Evolutionary conservation across 2,329 filamentous ascomycete species (phyloP).

Genomic region (Nothopassalora personata): DNA sequence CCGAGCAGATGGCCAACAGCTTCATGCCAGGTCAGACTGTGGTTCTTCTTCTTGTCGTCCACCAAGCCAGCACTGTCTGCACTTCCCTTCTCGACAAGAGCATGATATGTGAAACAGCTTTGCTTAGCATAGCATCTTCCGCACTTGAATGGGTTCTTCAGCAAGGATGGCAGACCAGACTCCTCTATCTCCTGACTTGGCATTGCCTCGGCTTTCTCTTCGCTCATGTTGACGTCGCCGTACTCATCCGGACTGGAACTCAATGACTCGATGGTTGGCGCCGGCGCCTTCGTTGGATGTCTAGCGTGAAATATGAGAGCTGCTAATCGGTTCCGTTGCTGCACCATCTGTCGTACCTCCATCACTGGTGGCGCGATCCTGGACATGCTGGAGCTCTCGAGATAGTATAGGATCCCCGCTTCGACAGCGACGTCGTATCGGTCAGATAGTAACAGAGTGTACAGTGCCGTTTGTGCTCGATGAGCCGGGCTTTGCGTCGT

Average conservation of each 20-base stretch:
- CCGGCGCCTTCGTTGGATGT: slow-evolving; percentile 12
- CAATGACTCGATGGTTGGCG: background rate
- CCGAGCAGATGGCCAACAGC: slow-evolving; percentile 48
- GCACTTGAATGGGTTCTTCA: slow-evolving; percentile 75
- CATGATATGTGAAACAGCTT: slow-evolving; percentile 89
- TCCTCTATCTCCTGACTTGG: slow-evolving; percentile 24
- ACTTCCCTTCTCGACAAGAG: slow-evolving; percentile 76
- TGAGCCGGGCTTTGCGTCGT: slow-evolving; percentile 72
- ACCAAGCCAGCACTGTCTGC: slow-evolving; percentile 76
- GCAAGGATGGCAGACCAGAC: slow-evolving; percentile 77
- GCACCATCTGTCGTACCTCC: slow-evolving; percentile 92
- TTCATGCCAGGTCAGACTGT: slow-evolving; percentile 59
- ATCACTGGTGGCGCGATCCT: slow-evolving; percentile 79
- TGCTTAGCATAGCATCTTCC: slow-evolving; percentile 85
- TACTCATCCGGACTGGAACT: background rate
- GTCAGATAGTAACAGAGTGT: slow-evolving; percentile 87
- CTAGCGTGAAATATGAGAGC: slow-evolving; percentile 61
- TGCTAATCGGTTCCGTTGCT: slow-evolving; percentile 86
- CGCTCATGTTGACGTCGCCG: background rate
- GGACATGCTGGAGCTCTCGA: slow-evolving; percentile 81
- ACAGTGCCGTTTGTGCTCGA: slow-evolving; percentile 88
- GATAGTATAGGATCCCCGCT: slow-evolving; percentile 90
- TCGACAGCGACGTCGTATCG: slow-evolving; percentile 89
- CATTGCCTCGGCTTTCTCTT: background rate
- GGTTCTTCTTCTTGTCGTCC: slow-evolving; percentile 48